A percentile compares a stretch with the other conserved stretches of the same genome.
Evolutionary conservation across 2,329 filamentous ascomycete species (phyloP).

Genomic region (Leptographium procerum): DNA sequence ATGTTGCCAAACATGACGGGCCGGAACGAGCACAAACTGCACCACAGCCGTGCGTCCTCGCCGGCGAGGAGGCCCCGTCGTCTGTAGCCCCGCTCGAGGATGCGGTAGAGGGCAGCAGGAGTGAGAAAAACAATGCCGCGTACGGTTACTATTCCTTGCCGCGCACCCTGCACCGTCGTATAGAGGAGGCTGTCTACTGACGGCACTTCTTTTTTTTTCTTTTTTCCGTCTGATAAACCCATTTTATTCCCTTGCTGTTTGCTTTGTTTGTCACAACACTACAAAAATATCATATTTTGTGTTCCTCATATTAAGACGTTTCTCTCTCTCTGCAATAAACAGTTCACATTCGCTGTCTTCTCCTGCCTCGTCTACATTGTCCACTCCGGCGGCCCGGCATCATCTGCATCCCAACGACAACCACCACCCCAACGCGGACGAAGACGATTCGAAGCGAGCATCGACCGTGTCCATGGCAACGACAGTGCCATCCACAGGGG

Average conservation of each 20-base stretch:
- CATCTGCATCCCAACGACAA: not conserved
- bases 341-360: not conserved
- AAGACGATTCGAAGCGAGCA: not conserved
- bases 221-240: not conserved
- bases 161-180: not conserved
- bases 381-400: not conserved
- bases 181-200: constrained; percentile 7
- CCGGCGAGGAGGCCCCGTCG: not conserved
- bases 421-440: not conserved
- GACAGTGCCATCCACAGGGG: not conserved
- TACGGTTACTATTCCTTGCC: constrained; percentile 4
- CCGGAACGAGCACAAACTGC: not conserved
- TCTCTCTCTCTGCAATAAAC: not conserved
- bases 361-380: not conserved
- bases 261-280: not conserved
- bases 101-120: not conserved
- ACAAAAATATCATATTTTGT: not conserved
- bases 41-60: not conserved
- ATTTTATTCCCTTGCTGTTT: not conserved
- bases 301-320: not conserved
- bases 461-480: not conserved
- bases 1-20: not conserved
- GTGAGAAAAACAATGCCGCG: not conserved
- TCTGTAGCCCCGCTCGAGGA: not conserved
- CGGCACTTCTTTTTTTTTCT: not conserved